These are phyloP conservation scores for Candida tallmaniae DNA, from an alignment of 805 yeast genomes.

Conservation along the genomic window DNA sequence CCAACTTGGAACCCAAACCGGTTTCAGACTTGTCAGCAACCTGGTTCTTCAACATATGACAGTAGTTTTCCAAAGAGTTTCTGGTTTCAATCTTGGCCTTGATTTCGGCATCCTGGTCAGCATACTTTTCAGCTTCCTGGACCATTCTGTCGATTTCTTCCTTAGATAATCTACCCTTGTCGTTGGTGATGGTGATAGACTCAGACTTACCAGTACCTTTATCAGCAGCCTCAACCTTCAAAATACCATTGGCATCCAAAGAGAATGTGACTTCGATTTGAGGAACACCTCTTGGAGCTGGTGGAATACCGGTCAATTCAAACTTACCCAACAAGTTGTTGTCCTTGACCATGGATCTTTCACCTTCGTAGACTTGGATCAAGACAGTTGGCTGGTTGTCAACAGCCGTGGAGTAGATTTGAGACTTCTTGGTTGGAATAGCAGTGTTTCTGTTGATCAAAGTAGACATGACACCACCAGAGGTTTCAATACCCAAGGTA, in stretches of 20 bases:
- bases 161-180: constrained; percentile 95
- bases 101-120: constrained; percentile 43
- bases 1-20: constrained; percentile 69
- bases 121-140: constrained; percentile 91
- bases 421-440: constrained; percentile 97
- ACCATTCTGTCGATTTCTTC: constrained; percentile 98
- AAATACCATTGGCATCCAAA: constrained; percentile 99
- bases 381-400: constrained; percentile 99
- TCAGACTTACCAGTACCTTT: constrained; percentile 98
- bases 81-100: constrained; percentile 40
- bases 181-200: constrained; percentile 98
- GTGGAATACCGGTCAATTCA: constrained; percentile 97
- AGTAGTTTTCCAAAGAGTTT: constrained; percentile 44
- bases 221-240: constrained; percentile 98
- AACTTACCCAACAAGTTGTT: constrained; percentile 98
- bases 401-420: constrained; percentile 97
- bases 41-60: constrained; percentile 45
- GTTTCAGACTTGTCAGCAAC: constrained; percentile 32
- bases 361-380: constrained; percentile 99
- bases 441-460: constrained; percentile 99
- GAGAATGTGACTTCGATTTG: constrained; percentile 98
- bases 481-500: constrained; percentile 99
- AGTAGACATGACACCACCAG: constrained; percentile 98
- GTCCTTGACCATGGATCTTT: constrained; percentile 97
- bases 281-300: constrained; percentile 98